Base-by-base conservation (phyloP, 352 stramenopile species). In the Globisporangium nagaii region DNA sequence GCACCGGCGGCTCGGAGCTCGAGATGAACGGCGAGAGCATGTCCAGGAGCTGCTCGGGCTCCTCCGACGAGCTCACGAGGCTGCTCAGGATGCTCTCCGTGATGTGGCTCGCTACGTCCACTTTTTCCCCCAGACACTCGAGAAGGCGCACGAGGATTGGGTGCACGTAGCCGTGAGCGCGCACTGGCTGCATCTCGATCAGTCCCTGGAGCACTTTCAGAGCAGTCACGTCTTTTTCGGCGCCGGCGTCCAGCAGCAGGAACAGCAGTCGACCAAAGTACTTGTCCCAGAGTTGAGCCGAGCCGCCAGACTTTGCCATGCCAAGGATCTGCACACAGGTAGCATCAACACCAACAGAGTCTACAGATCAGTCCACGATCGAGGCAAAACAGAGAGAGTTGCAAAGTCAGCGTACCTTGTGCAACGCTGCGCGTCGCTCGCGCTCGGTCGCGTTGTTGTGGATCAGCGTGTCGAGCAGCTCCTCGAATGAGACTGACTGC, bases 111-210 rank as follows among this genome's bases (percentile, higher is more conserved):
- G 66, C 59, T 57, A 85, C 53, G 34, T 77, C 71, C 0, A 70
- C 56, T 53, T 72, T 68, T 10, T 67, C 54, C 24, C 54, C 70
- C 15, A 80, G 67, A 27, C 66, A 62, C 37, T 83, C 74, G 7
- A 87, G 58, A 15, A 91, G 64, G 3, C 75, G 73, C 27, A 79
- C 50, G 17, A 88, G 53, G 53, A 90, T 75, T n/a, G 75, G 60
- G 31, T 85, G 68, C 30, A 82, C 70, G 58, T 79, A 86, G 48
- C 71, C 66, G 49, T 86, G 60, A 0, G 68, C 63, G 7, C 72
- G 78, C 31, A 56, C 53, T 12, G 64, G 54, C 28, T 85, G 75
- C 17, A 56, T 50, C 35, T 68, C 48, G 6, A 90, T 62, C 17
- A 90, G 53, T 12, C 56, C 58, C 35, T 78, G 64, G 0, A 90